A percentile compares a stretch with the other conserved stretches of the same genome.
These are phyloP conservation scores for Trichocomaceae sp. DNA, from an alignment of 2,329 filamentous ascomycete genomes.

Conservation along the genomic window DNA sequence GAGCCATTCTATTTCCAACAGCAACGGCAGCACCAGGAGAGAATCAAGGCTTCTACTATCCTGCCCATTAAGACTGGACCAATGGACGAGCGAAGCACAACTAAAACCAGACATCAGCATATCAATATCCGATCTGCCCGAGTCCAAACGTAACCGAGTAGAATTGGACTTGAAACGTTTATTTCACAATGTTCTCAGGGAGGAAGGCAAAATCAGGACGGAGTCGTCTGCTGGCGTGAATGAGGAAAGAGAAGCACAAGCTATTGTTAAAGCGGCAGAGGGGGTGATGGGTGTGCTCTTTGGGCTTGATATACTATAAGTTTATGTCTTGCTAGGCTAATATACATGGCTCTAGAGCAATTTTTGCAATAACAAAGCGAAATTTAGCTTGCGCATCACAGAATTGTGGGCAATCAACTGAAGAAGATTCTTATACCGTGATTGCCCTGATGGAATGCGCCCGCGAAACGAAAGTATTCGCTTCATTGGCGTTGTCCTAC, in stretches of 20 bases:
- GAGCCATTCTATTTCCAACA: not conserved
- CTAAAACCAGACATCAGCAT: constrained; percentile 33
- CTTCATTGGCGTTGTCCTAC: no score
- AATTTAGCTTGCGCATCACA: no score
- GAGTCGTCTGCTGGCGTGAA: constrained; percentile 6
- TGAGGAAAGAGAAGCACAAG: constrained; percentile 20
- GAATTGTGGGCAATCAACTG: no score
- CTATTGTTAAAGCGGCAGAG: constrained; percentile 30
- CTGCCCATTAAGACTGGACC: constrained; percentile 30
- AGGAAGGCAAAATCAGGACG: constrained; percentile 6
- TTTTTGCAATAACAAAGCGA: not conserved
- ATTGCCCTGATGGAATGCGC: no score
- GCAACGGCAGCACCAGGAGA: constrained; percentile 3
- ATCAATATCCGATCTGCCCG: constrained; percentile 15
- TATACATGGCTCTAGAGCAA: not conserved
- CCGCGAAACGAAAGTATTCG: no score
- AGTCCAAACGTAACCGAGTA: constrained; percentile 22
- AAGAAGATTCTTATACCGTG: no score
- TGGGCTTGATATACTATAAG: constrained; percentile 11
- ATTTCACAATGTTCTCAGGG: constrained; percentile 30
- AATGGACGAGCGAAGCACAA: constrained; percentile 37
- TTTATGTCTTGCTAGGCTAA: not conserved
- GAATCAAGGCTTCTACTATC: constrained; percentile 25
- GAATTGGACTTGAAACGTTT: constrained; percentile 34
- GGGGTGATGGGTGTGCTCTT: constrained; percentile 31